These are phyloP conservation scores for Trametes cinnabarina DNA, from an alignment of 768 basidiomycete species.

Conservation along the genomic window DNA sequence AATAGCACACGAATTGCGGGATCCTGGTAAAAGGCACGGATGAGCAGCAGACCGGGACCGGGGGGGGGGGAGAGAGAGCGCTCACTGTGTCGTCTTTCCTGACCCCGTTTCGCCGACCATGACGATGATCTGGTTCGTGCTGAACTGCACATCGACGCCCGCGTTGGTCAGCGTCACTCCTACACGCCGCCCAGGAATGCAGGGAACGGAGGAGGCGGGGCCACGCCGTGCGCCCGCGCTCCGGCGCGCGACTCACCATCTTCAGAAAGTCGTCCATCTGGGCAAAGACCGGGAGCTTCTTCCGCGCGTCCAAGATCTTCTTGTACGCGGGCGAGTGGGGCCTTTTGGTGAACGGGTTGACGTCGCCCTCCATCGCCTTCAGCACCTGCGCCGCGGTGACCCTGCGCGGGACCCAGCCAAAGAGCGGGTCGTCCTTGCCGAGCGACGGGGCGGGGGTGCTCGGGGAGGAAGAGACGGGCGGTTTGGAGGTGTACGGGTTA, in stretches of 20 bases:
- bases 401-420: conserved; percentile 27
- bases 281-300: conserved; percentile 85
- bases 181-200: no score
- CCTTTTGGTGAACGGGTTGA: conserved; percentile 86
- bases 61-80: no score
- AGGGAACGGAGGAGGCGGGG: no score
- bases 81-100: conserved; percentile 94
- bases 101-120: conserved; percentile 95
- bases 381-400: conserved; percentile 24
- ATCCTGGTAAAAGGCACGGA: no score
- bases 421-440: conserved; percentile 24
- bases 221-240: conserved; percentile 25
- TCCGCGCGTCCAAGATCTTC: conserved; percentile 82
- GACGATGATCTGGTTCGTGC: conserved; percentile 78
- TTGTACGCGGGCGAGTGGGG: conserved; percentile 78
- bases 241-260: conserved; percentile 76
- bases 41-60: no score
- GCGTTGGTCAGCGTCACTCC: no score
- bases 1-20: conserved; percentile 93
- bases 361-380: conserved; percentile 50
- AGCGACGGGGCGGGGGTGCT: background rate
- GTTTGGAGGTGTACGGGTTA: conserved; percentile 26
- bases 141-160: conserved; percentile 47
- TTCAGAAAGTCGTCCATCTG: conserved; percentile 93
- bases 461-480: conserved; percentile 13